phyloP scores from a whole-genome alignment of 305 asterid species.

The Withania somnifera region DNA sequence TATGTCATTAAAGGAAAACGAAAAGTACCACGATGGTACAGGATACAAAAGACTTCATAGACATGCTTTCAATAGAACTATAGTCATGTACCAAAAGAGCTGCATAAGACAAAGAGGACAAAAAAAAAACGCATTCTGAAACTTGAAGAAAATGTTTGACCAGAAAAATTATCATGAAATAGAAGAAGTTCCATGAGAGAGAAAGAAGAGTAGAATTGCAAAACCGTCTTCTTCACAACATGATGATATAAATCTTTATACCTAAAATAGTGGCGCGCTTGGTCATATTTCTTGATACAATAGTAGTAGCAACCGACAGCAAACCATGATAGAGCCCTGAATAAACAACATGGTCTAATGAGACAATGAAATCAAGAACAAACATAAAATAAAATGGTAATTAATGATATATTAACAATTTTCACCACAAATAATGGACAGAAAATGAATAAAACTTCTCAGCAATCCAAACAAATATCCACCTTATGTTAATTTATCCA shows the following conservation, averaged over 20 bases:
- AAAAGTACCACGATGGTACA: neutral
- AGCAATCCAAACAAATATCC: neutral
- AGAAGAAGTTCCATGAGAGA: neutral
- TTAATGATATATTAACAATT: neutral
- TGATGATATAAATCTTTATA: conserved; percentile 13
- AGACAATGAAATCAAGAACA: conserved; percentile 14
- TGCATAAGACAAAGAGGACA: neutral
- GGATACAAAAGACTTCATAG: neutral
- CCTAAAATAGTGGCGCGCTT: conserved; percentile 95
- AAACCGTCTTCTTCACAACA: neutral
- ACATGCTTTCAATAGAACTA: neutral
- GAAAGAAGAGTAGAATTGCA: neutral
- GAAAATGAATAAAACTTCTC: neutral
- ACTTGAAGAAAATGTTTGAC: neutral
- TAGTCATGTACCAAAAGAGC: neutral
- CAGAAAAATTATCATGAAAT: neutral
- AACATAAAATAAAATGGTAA: neutral
- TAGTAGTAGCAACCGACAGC: conserved; percentile 98
- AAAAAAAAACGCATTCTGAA: neutral
- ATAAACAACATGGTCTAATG: conserved; percentile 18
- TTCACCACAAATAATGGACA: neutral
- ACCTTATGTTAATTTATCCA: neutral
- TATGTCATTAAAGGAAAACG: neutral
- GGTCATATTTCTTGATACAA: conserved; percentile 86
- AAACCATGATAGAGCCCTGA: conserved; percentile 95